These are phyloP conservation scores for Penicillium ochrochloron DNA, from an alignment of 495 filamentous ascomycete genomes.

Conservation along the genomic window DNA sequence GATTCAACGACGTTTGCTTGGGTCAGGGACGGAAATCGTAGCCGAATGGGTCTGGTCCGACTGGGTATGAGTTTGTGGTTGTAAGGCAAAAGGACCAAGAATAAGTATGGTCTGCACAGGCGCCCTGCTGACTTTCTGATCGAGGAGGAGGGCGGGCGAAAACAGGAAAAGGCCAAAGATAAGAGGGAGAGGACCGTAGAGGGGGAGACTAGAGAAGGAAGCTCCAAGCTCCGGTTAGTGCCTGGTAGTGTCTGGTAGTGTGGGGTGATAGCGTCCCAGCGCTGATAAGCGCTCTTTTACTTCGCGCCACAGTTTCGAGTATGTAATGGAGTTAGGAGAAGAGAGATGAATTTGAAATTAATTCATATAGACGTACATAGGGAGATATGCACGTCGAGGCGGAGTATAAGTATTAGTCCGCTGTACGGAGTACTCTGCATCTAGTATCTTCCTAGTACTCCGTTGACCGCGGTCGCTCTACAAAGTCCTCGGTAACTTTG, in stretches of 20 bases:
- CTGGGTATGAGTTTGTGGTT: background rate
- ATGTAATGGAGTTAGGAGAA: conserved; percentile 4
- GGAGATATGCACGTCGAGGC: background rate
- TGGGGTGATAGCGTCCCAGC: conserved; percentile 16
- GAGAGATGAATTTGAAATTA: background rate
- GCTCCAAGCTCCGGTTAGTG: conserved; percentile 11
- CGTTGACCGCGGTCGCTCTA: background rate
- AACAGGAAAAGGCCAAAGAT: conserved; percentile 4
- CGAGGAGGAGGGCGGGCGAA: background rate
- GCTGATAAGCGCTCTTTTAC: conserved; percentile 17
- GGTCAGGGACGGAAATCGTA: background rate
- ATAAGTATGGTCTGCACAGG: background rate
- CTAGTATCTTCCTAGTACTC: background rate
- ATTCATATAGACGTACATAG: background rate
- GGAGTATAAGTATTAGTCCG: background rate
- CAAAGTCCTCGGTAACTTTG: background rate
- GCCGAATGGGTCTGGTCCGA: background rate
- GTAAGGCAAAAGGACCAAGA: background rate
- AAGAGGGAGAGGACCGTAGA: background rate
- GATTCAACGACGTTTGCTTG: conserved; percentile 3
- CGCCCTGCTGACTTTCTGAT: background rate
- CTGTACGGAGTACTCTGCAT: background rate
- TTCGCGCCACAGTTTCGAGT: conserved; percentile 11
- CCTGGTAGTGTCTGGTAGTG: conserved; percentile 10
- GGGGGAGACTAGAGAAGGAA: conserved; percentile 3